These are phyloP conservation scores for Candida maesae DNA, from an alignment of 805 yeast species.

Conservation along the genomic window DNA sequence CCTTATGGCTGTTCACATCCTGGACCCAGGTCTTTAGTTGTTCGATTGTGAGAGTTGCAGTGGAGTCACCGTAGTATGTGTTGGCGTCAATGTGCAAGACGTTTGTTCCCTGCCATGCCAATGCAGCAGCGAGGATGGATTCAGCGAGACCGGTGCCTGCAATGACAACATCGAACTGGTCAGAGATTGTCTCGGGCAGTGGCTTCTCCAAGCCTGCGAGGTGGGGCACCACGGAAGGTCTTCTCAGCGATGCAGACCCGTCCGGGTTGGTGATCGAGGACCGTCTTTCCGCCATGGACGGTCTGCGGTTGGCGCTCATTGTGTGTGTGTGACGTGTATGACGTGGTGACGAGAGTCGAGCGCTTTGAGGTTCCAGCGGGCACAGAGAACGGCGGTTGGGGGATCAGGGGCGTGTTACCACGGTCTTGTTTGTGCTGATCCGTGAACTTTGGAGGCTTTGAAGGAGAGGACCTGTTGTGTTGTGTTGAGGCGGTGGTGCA, in stretches of 20 bases:
- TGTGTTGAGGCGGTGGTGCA: too few relatives aligned
- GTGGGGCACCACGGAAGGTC: constrained; percentile 51
- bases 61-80: constrained; percentile 82
- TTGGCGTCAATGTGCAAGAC: constrained; percentile 88
- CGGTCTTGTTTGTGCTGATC: too few relatives aligned
- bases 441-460: too few relatives aligned
- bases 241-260: constrained; percentile 15
- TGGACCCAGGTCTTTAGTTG: constrained; percentile 82
- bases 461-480: too few relatives aligned
- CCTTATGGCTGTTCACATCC: constrained; percentile 47
- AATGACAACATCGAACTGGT: constrained; percentile 81
- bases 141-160: constrained; percentile 92
- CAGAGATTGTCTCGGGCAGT: constrained; percentile 53
- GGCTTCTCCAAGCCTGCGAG: constrained; percentile 80
- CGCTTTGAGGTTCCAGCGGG: too few relatives aligned
- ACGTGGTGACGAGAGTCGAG: too few relatives aligned
- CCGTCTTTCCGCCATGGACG: constrained; percentile 66
- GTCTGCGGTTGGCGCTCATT: constrained; percentile 42
- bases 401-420: too few relatives aligned
- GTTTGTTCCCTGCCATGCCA: constrained; percentile 97
- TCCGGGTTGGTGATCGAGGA: constrained; percentile 40
- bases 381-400: neutral
- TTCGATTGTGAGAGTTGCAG: constrained; percentile 82
- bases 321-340: neutral
- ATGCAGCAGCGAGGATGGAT: constrained; percentile 84